These are phyloP conservation scores for Cronartium quercuum DNA, from an alignment of 1,284 basidiomycete species.

Conservation along the genomic window DNA sequence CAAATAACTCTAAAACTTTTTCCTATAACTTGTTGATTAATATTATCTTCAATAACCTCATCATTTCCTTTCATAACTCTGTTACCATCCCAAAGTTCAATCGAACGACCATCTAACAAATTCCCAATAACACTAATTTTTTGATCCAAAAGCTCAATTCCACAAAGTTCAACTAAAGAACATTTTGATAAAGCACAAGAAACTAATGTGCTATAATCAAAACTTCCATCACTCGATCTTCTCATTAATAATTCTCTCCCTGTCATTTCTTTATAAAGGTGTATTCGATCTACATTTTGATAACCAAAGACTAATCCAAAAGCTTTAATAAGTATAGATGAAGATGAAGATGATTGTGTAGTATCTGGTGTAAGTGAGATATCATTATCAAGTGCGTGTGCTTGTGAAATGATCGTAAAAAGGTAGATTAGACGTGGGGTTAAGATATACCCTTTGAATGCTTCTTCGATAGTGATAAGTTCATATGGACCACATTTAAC, in stretches of 20 bases:
- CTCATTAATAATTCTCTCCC: conserved; percentile 49
- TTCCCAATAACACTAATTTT: conserved; percentile 47
- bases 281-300: conserved; percentile 45
- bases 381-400: background rate
- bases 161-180: conserved; percentile 49
- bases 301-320: conserved; percentile 50
- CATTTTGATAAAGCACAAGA: conserved; percentile 46
- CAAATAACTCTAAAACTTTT: conserved; percentile 29
- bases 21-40: too few species aligned
- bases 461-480: background rate
- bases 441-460: background rate
- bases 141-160: conserved; percentile 49
- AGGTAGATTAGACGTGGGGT: background rate
- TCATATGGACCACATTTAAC: background rate
- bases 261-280: conserved; percentile 50
- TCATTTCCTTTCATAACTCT: too few species aligned
- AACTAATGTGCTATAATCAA: conserved; percentile 47
- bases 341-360: conserved; percentile 47
- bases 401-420: background rate
- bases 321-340: conserved; percentile 47
- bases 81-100: background rate
- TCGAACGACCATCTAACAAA: conserved; percentile 14
- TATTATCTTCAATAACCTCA: conserved; percentile 41
- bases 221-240: conserved; percentile 27
- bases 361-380: conserved; percentile 24